Conservation (phyloP, 2,329 filamentous ascomycete genomes). For the Calonectria multiphialidica region DNA sequence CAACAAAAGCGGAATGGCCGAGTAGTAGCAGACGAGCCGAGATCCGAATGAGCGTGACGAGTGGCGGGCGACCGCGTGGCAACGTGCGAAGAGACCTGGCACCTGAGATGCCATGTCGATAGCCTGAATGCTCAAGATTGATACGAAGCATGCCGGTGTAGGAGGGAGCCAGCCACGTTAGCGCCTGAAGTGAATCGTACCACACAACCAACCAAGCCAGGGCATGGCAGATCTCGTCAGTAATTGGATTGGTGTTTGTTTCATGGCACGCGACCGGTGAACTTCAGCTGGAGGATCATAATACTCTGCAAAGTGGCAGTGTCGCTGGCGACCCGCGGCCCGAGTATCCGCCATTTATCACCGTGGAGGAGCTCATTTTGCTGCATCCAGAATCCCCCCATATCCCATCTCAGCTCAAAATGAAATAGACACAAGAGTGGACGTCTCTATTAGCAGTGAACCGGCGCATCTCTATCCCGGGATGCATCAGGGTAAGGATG, state of each 20-base stretch:
- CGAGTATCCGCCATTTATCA: not conserved
- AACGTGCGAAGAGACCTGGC: not conserved
- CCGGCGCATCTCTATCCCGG: not conserved
- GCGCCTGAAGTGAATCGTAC: not conserved
- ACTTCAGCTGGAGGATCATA: not conserved
- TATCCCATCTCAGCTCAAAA: not conserved
- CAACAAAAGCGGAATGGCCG: not conserved
- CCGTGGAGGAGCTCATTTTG: not conserved
- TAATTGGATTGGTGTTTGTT: not conserved
- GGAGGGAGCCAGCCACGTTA: not conserved
- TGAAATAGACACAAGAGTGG: not conserved
- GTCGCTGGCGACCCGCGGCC: not conserved
- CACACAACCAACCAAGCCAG: not conserved
- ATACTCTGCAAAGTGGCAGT: not conserved
- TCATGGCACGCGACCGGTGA: not conserved
- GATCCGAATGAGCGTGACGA: conserved; percentile 14
- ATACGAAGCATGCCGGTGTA: not conserved
- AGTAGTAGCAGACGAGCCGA: conserved; percentile 1
- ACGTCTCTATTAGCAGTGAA: not conserved
- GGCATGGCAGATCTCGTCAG: not conserved
- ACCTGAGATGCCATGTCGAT: conserved; percentile 13
- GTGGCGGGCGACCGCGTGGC: not conserved
- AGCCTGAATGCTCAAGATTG: conserved; percentile 13
- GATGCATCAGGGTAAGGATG: not conserved
- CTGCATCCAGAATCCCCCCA: not conserved